These are phyloP conservation scores for Arachnomyces sp. DNA, from an alignment of 2,329 filamentous ascomycete species.

Conservation along the genomic window DNA sequence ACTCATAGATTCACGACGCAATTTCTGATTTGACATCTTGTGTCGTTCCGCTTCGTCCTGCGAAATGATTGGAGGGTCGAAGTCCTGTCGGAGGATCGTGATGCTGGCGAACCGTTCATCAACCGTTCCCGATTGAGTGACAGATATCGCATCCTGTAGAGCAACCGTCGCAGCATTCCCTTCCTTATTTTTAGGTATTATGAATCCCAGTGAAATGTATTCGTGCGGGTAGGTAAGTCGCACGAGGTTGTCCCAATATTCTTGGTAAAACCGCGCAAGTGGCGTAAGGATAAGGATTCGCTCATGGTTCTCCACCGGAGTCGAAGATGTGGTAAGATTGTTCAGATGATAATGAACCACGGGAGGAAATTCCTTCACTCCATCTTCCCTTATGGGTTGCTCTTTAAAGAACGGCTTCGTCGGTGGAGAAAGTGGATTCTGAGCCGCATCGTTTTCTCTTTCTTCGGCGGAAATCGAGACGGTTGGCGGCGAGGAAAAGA, in stretches of 20 bases:
- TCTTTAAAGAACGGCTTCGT: slow-evolving; percentile 67
- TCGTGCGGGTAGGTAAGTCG: slow-evolving; percentile 84
- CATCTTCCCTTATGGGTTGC: slow-evolving; percentile 41
- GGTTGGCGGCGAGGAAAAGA: slow-evolving; percentile 50
- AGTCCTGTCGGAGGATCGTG: slow-evolving; percentile 91
- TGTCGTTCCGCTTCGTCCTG: slow-evolving; percentile 86
- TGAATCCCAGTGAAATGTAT: slow-evolving; percentile 90
- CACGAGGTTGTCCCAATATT: slow-evolving; percentile 90
- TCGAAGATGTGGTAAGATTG: slow-evolving; percentile 74
- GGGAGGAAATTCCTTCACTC: slow-evolving; percentile 60
- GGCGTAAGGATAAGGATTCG: slow-evolving; percentile 87
- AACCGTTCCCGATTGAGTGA: slow-evolving; percentile 75
- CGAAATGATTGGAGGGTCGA: slow-evolving; percentile 69
- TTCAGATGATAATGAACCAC: slow-evolving; percentile 93
- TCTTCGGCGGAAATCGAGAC: slow-evolving; percentile 42
- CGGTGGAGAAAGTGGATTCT: slow-evolving; percentile 64
- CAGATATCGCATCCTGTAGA: slow-evolving; percentile 75
- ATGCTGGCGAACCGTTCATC: slow-evolving; percentile 83
- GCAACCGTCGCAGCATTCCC: slow-evolving; percentile 79
- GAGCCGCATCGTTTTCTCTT: slow-evolving; percentile 52
- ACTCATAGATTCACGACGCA: slow-evolving; percentile 79
- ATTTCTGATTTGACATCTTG: slow-evolving; percentile 84
- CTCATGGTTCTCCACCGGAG: slow-evolving; percentile 72
- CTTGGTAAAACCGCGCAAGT: slow-evolving; percentile 84
- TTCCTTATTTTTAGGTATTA: slow-evolving; percentile 86